Percentiles rank a stretch among this genome's conserved stretches.
Conservation (phyloP, 805 yeast species). For the Yamadazyma philogaea region DNA sequence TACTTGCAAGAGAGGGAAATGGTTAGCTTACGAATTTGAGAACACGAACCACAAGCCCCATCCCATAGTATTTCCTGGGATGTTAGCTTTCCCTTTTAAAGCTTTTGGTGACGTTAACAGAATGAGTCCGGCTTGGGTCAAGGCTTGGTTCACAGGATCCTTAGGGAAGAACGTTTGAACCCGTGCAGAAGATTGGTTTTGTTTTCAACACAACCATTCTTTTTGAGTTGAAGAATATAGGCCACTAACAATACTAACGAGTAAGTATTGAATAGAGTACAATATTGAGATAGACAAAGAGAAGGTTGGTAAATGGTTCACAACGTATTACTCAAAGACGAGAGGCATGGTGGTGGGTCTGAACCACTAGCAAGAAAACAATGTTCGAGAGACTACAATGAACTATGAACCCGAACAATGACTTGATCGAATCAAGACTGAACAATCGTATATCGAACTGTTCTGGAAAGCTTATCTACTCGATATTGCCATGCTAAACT, state of each 20-base stretch:
- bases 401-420: too few relatives aligned
- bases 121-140: conserved; percentile 86
- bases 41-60: conserved; percentile 51
- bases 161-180: conserved; percentile 52
- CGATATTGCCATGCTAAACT: too few relatives aligned
- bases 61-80: conserved; percentile 79
- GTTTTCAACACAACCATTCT: conserved; percentile 56
- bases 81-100: conserved; percentile 77
- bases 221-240: conserved; percentile 62
- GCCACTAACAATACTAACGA: conserved; percentile 30
- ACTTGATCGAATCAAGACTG: too few relatives aligned
- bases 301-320: too few relatives aligned
- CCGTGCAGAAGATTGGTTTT: conserved; percentile 74
- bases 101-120: conserved; percentile 83
- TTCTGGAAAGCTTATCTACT: too few relatives aligned
- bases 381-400: too few relatives aligned
- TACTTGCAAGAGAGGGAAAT: conserved; percentile 64
- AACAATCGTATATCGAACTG: too few relatives aligned
- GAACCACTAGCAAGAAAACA: too few relatives aligned
- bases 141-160: conserved; percentile 73
- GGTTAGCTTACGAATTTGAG: conserved; percentile 57
- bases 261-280: not conserved
- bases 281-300: not conserved
- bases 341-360: too few relatives aligned
- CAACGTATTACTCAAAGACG: too few relatives aligned